phyloP scores from a whole-genome alignment of 352 stramenopile genomes.

The Phytopythium boreale region DNA sequence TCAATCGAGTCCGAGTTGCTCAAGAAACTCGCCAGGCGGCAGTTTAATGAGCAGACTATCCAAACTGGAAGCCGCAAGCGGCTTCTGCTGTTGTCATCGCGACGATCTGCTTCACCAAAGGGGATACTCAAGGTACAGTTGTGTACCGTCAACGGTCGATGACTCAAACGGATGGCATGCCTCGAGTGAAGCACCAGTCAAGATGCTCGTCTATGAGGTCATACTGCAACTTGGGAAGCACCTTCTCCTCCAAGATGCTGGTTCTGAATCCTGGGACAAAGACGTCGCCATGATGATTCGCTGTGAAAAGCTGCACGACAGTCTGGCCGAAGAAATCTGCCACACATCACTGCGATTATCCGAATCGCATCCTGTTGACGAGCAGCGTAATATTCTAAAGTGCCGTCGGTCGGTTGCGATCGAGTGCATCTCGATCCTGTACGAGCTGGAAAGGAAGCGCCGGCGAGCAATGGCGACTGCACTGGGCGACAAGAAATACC shows the following conservation, averaged over 20 bases:
- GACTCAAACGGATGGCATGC: not conserved
- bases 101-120: not conserved
- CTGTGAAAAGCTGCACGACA: constrained; percentile 40
- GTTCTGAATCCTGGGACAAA: constrained; percentile 35
- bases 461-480: constrained; percentile 24
- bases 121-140: not conserved
- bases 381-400: not conserved
- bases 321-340: not conserved
- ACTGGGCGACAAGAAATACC: constrained; percentile 52
- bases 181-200: not conserved
- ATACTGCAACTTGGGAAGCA: constrained; percentile 38
- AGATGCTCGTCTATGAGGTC: constrained; percentile 26
- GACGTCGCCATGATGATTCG: constrained; percentile 47
- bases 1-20: constrained; percentile 28
- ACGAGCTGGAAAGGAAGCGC: constrained; percentile 45
- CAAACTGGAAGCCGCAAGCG: not conserved
- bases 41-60: constrained; percentile 10
- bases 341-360: not conserved
- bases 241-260: constrained; percentile 30
- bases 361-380: not conserved
- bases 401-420: constrained; percentile 17
- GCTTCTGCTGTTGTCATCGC: not conserved
- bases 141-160: not conserved
- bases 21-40: constrained; percentile 15
- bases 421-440: constrained; percentile 42